A percentile compares a stretch with the other conserved stretches of the same genome.
These are phyloP conservation scores for Botrytis fabae DNA, from an alignment of 2,329 filamentous ascomycete species.

Conservation along the genomic window DNA sequence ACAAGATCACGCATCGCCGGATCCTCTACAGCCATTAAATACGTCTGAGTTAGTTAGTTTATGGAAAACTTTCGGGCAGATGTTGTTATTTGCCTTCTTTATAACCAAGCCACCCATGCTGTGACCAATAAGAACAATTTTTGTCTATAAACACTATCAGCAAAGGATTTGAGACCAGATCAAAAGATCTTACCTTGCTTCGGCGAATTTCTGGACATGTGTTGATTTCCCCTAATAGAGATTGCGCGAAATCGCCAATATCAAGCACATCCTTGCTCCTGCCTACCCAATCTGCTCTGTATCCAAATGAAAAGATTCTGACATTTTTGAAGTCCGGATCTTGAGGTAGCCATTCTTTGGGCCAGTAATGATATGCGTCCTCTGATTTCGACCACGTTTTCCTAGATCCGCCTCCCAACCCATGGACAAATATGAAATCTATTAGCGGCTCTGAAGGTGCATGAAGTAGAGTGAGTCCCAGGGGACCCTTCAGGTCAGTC, in stretches of 20 bases:
- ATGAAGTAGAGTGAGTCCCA: conserved; percentile 31
- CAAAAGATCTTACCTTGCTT: background rate
- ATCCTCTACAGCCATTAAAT: background rate
- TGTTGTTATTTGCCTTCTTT: conserved; percentile 20
- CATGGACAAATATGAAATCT: conserved; percentile 46
- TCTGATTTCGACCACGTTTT: conserved; percentile 42
- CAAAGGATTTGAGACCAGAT: background rate
- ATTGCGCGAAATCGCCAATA: conserved; percentile 12
- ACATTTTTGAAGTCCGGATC: conserved; percentile 22
- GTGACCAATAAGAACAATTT: conserved; percentile 28
- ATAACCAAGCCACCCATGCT: conserved; percentile 29
- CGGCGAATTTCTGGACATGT: background rate
- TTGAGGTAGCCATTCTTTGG: background rate
- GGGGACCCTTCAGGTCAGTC: conserved; percentile 21
- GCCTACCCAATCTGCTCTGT: conserved; percentile 28
- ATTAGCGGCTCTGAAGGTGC: conserved; percentile 18
- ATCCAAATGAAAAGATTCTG: conserved; percentile 28
- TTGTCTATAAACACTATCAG: background rate
- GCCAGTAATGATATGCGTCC: conserved; percentile 42
- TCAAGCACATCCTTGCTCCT: conserved; percentile 25
- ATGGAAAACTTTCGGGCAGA: background rate
- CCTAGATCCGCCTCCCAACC: conserved; percentile 43
- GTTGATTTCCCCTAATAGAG: background rate
- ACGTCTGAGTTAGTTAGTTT: background rate
- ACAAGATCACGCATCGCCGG: background rate